Conservation (phyloP, 805 yeast species). For the Candida tallmaniae region DNA sequence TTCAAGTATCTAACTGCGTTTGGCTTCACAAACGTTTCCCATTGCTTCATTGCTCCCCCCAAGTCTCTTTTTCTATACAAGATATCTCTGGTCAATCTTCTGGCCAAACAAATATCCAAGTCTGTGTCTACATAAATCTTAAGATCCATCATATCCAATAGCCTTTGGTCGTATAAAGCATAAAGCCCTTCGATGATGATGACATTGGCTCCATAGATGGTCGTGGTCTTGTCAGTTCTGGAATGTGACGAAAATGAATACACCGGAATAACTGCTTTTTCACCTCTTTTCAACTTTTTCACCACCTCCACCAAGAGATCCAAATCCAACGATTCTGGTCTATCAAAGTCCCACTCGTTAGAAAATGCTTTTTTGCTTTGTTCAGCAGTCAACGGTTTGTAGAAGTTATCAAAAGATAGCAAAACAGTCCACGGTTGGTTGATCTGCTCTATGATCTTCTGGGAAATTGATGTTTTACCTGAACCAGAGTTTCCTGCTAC, state of each 20-base stretch:
- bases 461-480: constrained; percentile 91
- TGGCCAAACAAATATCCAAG: constrained; percentile 83
- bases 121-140: constrained; percentile 93
- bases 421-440: constrained; percentile 95
- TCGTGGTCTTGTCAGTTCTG: constrained; percentile 57
- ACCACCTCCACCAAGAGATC: constrained; percentile 66
- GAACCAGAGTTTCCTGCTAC: constrained; percentile 57
- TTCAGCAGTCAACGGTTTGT: constrained; percentile 64
- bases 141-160: constrained; percentile 74
- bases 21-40: constrained; percentile 91
- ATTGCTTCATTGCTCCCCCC: constrained; percentile 76
- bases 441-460: constrained; percentile 66
- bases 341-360: constrained; percentile 80
- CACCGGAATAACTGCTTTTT: constrained; percentile 37
- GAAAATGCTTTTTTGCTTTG: constrained; percentile 60
- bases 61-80: constrained; percentile 82
- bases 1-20: constrained; percentile 71
- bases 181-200: constrained; percentile 90
- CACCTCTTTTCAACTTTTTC: constrained; percentile 63
- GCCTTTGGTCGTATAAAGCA: constrained; percentile 66
- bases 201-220: constrained; percentile 91
- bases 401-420: constrained; percentile 86
- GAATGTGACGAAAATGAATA: constrained; percentile 70
- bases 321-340: constrained; percentile 79
- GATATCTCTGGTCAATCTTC: constrained; percentile 85